phyloP scores from a whole-genome alignment of 495 filamentous ascomycete species.

The Penicillium maclennaniae region DNA sequence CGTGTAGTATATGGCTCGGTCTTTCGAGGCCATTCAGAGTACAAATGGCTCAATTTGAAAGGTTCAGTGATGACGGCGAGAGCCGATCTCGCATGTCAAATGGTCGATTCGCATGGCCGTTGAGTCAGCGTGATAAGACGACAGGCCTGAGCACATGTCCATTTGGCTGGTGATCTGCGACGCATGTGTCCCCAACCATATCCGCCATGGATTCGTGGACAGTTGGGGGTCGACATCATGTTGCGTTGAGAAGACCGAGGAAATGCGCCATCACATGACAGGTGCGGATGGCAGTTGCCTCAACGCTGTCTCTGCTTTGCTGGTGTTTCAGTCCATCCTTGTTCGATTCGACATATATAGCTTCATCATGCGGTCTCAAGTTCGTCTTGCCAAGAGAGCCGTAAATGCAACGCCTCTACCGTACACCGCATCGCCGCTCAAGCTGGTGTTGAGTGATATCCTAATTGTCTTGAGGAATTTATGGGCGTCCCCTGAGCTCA shows the following conservation, averaged over 20 bases:
- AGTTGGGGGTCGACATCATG: neutral
- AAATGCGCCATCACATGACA: constrained; percentile 7
- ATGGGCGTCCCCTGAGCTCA: constrained; percentile 49
- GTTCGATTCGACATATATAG: neutral
- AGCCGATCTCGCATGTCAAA: neutral
- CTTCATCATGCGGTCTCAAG: constrained; percentile 3
- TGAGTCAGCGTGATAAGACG: constrained; percentile 1
- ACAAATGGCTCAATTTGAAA: no score
- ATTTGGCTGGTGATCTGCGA: no score
- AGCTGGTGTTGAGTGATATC: constrained; percentile 52
- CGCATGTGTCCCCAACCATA: no score
- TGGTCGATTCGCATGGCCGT: neutral
- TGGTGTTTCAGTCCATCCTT: neutral
- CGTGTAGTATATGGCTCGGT: neutral
- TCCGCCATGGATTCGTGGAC: neutral
- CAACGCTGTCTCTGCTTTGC: neutral
- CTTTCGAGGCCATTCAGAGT: no score
- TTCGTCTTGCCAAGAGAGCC: constrained; percentile 7
- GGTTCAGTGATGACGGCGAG: neutral
- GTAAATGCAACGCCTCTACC: constrained; percentile 25
- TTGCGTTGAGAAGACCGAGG: neutral
- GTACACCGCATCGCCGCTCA: constrained; percentile 60
- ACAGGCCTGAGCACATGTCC: neutral
- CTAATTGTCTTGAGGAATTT: constrained; percentile 47
- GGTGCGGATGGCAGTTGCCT: constrained; percentile 1